Base-by-base conservation (phyloP, 2,329 filamentous ascomycete species). In the Didymosphaeria variabile region DNA sequence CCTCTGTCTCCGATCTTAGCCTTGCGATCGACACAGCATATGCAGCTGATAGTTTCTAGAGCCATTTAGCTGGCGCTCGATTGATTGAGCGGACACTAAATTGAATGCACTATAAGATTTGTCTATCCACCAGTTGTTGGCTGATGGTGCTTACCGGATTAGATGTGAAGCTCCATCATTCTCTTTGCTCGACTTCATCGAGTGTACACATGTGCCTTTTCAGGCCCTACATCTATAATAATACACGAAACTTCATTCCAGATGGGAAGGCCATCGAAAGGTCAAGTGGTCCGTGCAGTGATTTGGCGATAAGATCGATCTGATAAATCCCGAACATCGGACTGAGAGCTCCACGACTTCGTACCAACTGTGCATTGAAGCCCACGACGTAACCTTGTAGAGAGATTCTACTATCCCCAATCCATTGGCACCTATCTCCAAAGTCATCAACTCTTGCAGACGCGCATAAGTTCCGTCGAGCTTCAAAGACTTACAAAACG, bases 301-400 rank as follows among this genome's bases (percentile, higher is more conserved):
- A 29, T n/a, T 3, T 13, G 9, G 31, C 21, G 50, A 53, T 53
- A 26, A 42, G 50, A 53, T 53, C 12, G 36, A 53, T 53, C 34
- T 26, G 50, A 53, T 53, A 53, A 53, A n/a, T 19, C n/a, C 36
- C 21, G 21, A 26, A 42, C 3, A n/a, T 42, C 34, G 21, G 34
- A 17, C 32, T 32, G 8, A 23, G 49, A 21, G 19, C 21, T 49
- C 46, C 46, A 26, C 17, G 10, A n/a, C n/a, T 45, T 45, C 42
- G 12, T 10, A n/a, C 40, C 19, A 9, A 29, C 26, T 29, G 26
- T 6, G 6, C n/a, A 29, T 29, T 29, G 26, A 29, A 8, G 9
- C 7, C 8, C 42, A 23, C 19, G 12, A 10, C 10, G 19, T 40
- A 13, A 17, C 38, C 13, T 13, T 45, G 19, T 9, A 23, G 23